A percentile compares a stretch with the other conserved stretches of the same genome.
These are phyloP conservation scores for Vitis labrusca DNA, from an alignment of 164 flowering plant genomes.

Conservation along the genomic window DNA sequence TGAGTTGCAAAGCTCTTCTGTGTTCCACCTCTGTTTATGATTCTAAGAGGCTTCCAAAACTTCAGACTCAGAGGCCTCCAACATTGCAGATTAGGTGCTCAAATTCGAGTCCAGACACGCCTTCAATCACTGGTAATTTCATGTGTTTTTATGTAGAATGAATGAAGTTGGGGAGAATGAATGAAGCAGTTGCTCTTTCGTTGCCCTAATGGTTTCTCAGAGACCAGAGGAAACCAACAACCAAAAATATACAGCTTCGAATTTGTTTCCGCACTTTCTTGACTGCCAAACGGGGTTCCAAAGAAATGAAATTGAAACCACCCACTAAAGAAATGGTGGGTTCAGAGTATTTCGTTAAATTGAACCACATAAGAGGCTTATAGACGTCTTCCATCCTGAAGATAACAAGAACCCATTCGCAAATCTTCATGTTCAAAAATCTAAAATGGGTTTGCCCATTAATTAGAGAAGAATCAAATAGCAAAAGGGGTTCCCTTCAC, in stretches of 20 bases:
- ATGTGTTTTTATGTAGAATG: neutral
- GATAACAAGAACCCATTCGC: neutral
- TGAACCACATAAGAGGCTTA: neutral
- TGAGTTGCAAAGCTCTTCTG: constrained; percentile 18
- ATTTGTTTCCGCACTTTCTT: neutral
- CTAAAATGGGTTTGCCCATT: neutral
- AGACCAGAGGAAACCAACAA: neutral
- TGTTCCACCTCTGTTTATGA: neutral
- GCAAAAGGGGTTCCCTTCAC: neutral
- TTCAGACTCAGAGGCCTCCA: neutral
- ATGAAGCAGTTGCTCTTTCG: no score
- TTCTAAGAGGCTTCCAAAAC: constrained; percentile 4
- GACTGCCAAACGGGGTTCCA: no score
- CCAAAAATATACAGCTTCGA: neutral
- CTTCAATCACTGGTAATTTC: constrained; percentile 28
- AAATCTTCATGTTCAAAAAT: neutral
- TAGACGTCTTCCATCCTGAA: neutral
- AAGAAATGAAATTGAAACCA: neutral
- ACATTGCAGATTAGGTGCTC: constrained; percentile 26
- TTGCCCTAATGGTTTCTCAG: no score
- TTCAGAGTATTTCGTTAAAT: neutral
- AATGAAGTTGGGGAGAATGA: no score
- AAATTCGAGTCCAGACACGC: constrained; percentile 26
- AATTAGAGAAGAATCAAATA: neutral
- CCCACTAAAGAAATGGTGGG: neutral